phyloP scores from a whole-genome alignment of 805 yeast species.

The Metschnikowia dekortorum region DNA sequence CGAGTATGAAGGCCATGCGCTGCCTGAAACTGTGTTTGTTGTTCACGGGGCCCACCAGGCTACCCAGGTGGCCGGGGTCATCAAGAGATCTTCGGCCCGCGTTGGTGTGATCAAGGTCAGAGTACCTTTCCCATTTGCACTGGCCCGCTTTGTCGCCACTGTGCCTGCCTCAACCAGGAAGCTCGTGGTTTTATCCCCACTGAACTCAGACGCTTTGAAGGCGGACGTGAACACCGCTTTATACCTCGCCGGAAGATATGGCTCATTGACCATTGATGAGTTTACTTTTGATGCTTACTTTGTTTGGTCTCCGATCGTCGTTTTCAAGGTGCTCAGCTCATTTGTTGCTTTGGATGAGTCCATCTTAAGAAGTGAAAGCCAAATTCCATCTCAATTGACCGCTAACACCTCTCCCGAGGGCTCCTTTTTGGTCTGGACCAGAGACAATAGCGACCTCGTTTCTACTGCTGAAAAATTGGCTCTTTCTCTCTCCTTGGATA shows the following conservation, averaged over 20 bases:
- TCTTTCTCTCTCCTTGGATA: constrained; percentile 63
- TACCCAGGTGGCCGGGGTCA: constrained; percentile 45
- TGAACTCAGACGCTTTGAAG: constrained; percentile 46
- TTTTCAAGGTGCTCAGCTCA: constrained; percentile 44
- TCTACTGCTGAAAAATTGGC: constrained; percentile 62
- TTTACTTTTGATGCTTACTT: constrained; percentile 49
- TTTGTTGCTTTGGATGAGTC: constrained; percentile 33
- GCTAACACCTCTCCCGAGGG: constrained; percentile 43
- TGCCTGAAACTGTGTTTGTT: constrained; percentile 73
- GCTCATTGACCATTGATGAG: constrained; percentile 43
- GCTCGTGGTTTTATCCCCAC: constrained; percentile 66
- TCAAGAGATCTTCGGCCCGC: constrained; percentile 26
- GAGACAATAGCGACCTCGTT: constrained; percentile 55
- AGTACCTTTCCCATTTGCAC: constrained; percentile 76
- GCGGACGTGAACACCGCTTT: constrained; percentile 71
- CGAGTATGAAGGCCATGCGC: constrained; percentile 61
- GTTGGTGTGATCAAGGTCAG: constrained; percentile 69
- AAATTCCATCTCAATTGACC: constrained; percentile 18
- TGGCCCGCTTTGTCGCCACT: constrained; percentile 50
- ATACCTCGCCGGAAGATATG: constrained; percentile 45
- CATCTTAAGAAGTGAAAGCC: constrained; percentile 16
- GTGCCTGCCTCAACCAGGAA: constrained; percentile 57
- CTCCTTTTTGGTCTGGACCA: constrained; percentile 58
- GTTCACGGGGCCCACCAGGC: constrained; percentile 72
- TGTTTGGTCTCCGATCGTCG: constrained; percentile 54